These are phyloP conservation scores for Penicillium palitans DNA, from an alignment of 2,329 filamentous ascomycete species.

Conservation along the genomic window DNA sequence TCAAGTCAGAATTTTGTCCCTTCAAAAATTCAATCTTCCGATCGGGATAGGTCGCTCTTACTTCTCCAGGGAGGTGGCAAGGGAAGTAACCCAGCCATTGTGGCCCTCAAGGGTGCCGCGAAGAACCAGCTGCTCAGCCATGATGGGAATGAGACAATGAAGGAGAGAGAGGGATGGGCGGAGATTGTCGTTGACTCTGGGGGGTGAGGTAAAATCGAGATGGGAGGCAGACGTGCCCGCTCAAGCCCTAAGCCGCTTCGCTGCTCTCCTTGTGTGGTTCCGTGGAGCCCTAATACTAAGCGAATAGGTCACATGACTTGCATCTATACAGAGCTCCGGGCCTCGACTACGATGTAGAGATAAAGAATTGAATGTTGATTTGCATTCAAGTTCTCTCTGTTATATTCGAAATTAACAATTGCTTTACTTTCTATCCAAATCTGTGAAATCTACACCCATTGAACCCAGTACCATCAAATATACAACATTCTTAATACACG, in stretches of 20 bases:
- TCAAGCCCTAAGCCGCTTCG: slow-evolving; percentile 43
- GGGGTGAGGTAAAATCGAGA: slow-evolving; percentile 40
- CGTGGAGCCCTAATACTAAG: slow-evolving; percentile 36
- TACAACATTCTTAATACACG: slow-evolving; percentile 8
- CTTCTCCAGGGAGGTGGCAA: slow-evolving; percentile 99
- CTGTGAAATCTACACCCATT: not conserved
- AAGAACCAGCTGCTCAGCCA: slow-evolving; percentile 94
- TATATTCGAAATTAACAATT: not conserved
- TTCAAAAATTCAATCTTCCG: slow-evolving; percentile 29
- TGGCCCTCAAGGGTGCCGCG: slow-evolving; percentile 98
- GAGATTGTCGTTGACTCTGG: slow-evolving; percentile 44
- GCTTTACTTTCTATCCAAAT: not conserved
- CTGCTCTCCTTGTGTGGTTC: slow-evolving; percentile 31
- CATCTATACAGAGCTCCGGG: slow-evolving; percentile 2
- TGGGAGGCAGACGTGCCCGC: slow-evolving; percentile 39
- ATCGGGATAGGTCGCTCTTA: slow-evolving; percentile 51
- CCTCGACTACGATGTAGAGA: not conserved
- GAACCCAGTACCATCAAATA: slow-evolving; percentile 1
- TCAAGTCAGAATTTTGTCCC: slow-evolving; percentile 39
- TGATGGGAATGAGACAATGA: slow-evolving; percentile 51
- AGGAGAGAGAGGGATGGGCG: slow-evolving; percentile 42
- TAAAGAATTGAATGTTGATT: not conserved
- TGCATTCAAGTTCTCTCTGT: not conserved
- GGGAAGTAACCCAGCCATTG: slow-evolving; percentile 98
- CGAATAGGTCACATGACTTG: slow-evolving; percentile 33